Conservation (phyloP, 148 eudicot genomes). For the Pouteria glomerata region DNA sequence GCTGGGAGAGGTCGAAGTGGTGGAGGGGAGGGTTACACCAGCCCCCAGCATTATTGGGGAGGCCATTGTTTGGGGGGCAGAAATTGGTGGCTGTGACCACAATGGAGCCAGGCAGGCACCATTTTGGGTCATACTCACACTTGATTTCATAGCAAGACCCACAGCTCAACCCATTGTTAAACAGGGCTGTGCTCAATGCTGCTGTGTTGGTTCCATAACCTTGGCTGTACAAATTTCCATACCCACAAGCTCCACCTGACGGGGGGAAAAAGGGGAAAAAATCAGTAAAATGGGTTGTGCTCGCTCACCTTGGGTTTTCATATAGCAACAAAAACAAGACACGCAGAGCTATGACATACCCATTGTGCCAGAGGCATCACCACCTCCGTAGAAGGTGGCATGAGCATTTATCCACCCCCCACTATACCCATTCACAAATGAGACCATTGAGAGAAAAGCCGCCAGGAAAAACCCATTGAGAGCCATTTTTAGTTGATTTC, state of each 20-base stretch:
- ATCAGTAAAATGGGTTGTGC: no score
- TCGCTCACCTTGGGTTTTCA: background rate
- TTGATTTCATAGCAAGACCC: constrained; percentile 71
- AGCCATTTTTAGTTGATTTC: constrained; percentile 67
- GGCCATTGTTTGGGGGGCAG: constrained; percentile 65
- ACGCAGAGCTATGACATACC: constrained; percentile 23
- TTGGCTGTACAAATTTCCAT: constrained; percentile 61
- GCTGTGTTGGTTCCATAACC: constrained; percentile 79
- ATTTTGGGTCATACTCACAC: constrained; percentile 51
- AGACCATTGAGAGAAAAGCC: constrained; percentile 36
- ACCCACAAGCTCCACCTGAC: constrained; percentile 75
- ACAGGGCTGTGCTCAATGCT: constrained; percentile 65
- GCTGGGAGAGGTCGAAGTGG: constrained; percentile 80
- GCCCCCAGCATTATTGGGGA: constrained; percentile 49
- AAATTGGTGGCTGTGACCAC: constrained; percentile 72
- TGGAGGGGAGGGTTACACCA: constrained; percentile 86
- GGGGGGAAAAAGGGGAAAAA: background rate
- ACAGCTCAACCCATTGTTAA: constrained; percentile 67
- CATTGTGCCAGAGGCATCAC: constrained; percentile 77
- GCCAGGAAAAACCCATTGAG: constrained; percentile 29
- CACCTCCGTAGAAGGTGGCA: constrained; percentile 73
- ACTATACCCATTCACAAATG: constrained; percentile 34
- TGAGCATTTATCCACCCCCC: constrained; percentile 75
- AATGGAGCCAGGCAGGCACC: constrained; percentile 67
- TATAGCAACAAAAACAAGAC: background rate